phyloP scores from a whole-genome alignment of 352 stramenopile genomes.

The Pythium angustatum region DNA sequence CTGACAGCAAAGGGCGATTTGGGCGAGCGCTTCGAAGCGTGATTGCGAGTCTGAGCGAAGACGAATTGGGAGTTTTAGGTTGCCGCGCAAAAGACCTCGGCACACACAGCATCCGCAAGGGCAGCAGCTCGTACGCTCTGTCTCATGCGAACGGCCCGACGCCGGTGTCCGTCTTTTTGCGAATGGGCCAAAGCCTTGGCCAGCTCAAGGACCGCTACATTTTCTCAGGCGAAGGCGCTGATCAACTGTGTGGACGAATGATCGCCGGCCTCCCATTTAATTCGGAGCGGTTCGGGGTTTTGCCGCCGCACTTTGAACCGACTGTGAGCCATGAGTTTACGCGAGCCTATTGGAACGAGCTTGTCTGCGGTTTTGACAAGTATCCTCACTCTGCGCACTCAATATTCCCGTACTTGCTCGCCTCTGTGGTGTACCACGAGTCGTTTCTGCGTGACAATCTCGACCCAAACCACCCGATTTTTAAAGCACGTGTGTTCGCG shows the following conservation, averaged over 20 bases:
- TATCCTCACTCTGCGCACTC: not conserved
- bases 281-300: slow-evolving; percentile 8
- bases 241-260: slow-evolving; percentile 19
- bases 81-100: slow-evolving; percentile 9
- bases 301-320: slow-evolving; percentile 16
- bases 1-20: slow-evolving; percentile 13
- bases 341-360: slow-evolving; percentile 1
- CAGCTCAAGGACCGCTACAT: slow-evolving; percentile 21
- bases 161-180: slow-evolving; percentile 15
- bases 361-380: not conserved
- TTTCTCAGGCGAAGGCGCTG: slow-evolving; percentile 8
- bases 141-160: slow-evolving; percentile 9
- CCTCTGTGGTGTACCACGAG: slow-evolving; percentile 15
- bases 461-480: slow-evolving; percentile 2
- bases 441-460: not conserved
- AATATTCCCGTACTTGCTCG: slow-evolving; percentile 9
- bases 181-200: slow-evolving; percentile 20
- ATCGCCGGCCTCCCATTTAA: slow-evolving; percentile 16
- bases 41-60: not conserved
- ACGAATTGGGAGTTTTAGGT: not conserved
- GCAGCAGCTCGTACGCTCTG: slow-evolving; percentile 19
- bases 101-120: slow-evolving; percentile 10
- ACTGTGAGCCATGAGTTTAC: not conserved
- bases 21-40: not conserved
- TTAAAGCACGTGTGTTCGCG: slow-evolving; percentile 10